phyloP scores from a whole-genome alignment of 257 asterid species.

The Apocynum venetum region DNA sequence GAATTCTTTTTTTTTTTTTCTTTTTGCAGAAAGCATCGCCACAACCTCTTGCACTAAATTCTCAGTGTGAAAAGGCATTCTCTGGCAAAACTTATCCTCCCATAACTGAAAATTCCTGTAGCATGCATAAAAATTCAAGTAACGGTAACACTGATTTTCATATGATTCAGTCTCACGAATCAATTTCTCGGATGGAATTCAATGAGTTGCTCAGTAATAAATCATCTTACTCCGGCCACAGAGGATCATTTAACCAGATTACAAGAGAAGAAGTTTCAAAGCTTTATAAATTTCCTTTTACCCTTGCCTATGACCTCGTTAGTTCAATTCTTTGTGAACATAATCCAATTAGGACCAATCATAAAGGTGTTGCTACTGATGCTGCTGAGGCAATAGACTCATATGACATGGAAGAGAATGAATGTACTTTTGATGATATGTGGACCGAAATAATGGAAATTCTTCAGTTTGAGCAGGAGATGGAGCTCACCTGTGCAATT shows the following conservation, averaged over 20 bases:
- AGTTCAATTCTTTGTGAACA: conserved; percentile 18
- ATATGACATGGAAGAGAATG: conserved; percentile 27
- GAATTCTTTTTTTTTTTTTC: conserved; percentile 1
- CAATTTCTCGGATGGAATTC: conserved; percentile 5
- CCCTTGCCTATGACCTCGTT: conserved; percentile 12
- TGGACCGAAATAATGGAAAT: conserved; percentile 51
- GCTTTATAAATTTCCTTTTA: conserved; percentile 20
- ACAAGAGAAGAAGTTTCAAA: conserved; percentile 13
- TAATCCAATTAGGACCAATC: conserved; percentile 14
- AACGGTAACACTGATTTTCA: conserved; percentile 7
- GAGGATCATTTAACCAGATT: conserved; percentile 23
- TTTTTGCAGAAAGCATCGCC: conserved; percentile 30
- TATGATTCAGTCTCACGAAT: conserved; percentile 1
- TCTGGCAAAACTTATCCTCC: conserved; percentile 12
- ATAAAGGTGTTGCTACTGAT: conserved; percentile 9
- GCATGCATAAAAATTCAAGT: neutral
- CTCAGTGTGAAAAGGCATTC: conserved; percentile 20
- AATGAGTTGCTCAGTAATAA: conserved; percentile 5
- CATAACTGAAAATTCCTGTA: conserved; percentile 4
- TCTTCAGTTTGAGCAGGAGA: conserved; percentile 34
- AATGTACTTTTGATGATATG: conserved; percentile 34
- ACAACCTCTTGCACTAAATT: conserved; percentile 14
- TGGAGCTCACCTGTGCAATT: conserved; percentile 9
- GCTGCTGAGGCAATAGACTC: conserved; percentile 9
- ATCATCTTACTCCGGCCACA: conserved; percentile 7